A percentile compares a stretch with the other conserved stretches of the same genome.
Conservation (phyloP, 2,329 filamentous ascomycete genomes). For the Fusarium sp. region DNA sequence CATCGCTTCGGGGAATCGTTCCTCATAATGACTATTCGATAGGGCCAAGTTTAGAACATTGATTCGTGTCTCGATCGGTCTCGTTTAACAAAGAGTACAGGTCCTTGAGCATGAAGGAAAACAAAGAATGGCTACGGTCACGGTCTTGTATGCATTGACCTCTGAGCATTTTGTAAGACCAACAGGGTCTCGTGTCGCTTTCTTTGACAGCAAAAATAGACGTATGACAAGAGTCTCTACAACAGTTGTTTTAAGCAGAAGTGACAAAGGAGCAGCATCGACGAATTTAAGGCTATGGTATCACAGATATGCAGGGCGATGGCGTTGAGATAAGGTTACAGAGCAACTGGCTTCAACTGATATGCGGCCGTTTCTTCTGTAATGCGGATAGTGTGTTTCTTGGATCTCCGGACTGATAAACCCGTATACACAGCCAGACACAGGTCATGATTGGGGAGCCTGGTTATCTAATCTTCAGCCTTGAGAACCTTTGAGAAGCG, state of each 20-base stretch:
- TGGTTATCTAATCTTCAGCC: conserved; percentile 40
- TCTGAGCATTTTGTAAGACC: background rate
- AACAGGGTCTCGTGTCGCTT: conserved; percentile 11
- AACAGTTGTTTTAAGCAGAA: background rate
- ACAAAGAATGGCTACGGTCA: conserved; percentile 16
- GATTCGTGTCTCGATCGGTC: background rate
- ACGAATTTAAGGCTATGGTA: conserved; percentile 34
- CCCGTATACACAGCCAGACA: conserved; percentile 20
- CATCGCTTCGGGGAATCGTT: background rate
- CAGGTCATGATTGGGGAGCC: conserved; percentile 39
- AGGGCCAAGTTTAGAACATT: background rate
- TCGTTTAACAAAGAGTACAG: conserved; percentile 15
- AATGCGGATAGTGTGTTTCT: conserved; percentile 34
- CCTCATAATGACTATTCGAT: background rate
- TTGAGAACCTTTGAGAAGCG: conserved; percentile 25
- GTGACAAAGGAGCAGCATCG: conserved; percentile 24
- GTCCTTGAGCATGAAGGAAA: background rate
- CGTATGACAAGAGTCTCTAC: background rate
- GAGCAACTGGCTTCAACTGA: conserved; percentile 28
- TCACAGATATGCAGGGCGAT: conserved; percentile 26
- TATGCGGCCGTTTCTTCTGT: conserved; percentile 36
- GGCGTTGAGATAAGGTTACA: conserved; percentile 37
- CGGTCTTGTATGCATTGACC: conserved; percentile 5
- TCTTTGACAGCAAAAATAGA: conserved; percentile 32
- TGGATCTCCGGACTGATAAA: conserved; percentile 39